These are phyloP conservation scores for Skeletonema tropicum DNA, from an alignment of 108 stramenopile species.

Conservation along the genomic window DNA sequence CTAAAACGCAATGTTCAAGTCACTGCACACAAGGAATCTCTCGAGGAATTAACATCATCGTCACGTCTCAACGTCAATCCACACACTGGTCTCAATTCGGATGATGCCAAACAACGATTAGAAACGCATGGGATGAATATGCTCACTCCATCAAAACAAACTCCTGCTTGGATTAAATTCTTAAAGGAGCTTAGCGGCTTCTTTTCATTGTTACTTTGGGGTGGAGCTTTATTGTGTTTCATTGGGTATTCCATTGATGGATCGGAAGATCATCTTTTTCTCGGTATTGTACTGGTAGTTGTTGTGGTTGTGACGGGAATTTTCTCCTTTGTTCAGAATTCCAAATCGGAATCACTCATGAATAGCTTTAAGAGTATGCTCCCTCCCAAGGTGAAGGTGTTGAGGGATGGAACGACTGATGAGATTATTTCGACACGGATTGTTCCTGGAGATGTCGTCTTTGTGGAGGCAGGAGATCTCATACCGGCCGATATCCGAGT, in stretches of 20 bases:
- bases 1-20: conserved; percentile 49
- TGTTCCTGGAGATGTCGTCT: conserved; percentile 85
- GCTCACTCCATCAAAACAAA: conserved; percentile 56
- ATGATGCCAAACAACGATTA: not conserved
- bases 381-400: conserved; percentile 7
- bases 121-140: conserved; percentile 28
- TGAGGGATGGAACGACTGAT: conserved; percentile 35
- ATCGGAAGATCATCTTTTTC: conserved; percentile 58
- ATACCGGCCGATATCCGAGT: conserved; percentile 89
- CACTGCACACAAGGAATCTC: conserved; percentile 45
- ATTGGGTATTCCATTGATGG: conserved; percentile 42
- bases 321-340: conserved; percentile 42
- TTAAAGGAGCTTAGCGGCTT: conserved; percentile 47
- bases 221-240: conserved; percentile 58
- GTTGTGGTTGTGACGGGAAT: conserved; percentile 65
- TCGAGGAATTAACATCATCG: conserved; percentile 28
- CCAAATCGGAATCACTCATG: conserved; percentile 10
- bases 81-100: conserved; percentile 3
- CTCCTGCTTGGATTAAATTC: conserved; percentile 62
- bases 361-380: conserved; percentile 23
- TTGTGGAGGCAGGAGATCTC: conserved; percentile 77
- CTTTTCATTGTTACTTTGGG: conserved; percentile 69
- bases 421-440: conserved; percentile 41
- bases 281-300: conserved; percentile 60
- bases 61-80: conserved; percentile 12